These are phyloP conservation scores for Beauveria sp. DNA, from an alignment of 2,329 filamentous ascomycete species.

Conservation along the genomic window DNA sequence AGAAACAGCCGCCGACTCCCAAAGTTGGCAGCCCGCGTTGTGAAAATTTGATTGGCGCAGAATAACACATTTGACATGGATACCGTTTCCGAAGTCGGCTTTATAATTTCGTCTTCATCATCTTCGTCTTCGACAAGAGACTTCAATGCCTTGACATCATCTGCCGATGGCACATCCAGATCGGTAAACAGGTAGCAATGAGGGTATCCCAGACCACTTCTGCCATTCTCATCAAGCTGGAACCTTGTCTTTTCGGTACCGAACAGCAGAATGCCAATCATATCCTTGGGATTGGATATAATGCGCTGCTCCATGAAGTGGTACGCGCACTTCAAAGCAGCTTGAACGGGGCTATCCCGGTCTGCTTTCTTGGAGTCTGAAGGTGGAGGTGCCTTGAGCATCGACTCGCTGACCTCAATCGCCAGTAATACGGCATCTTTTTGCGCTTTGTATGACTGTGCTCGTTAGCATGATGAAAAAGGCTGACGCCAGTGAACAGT, in stretches of 20 bases:
- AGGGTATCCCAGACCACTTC: conserved; percentile 61
- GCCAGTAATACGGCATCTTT: conserved; percentile 99
- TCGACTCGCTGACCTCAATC: conserved; percentile 83
- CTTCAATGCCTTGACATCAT: conserved; percentile 76
- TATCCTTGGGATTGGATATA: conserved; percentile 90
- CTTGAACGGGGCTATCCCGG: conserved; percentile 68
- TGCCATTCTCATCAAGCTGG: conserved; percentile 56
- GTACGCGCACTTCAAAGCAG: conserved; percentile 89
- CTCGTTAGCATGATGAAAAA: neutral
- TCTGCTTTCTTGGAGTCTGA: conserved; percentile 67
- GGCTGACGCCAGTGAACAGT: neutral
- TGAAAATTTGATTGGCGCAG: conserved; percentile 94
- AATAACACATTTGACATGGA: conserved; percentile 88
- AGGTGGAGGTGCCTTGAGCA: conserved; percentile 62
- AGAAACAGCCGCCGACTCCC: conserved; percentile 89
- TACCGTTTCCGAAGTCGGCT: conserved; percentile 59
- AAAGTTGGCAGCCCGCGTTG: conserved; percentile 90
- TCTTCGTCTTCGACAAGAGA: conserved; percentile 71
- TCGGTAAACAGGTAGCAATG: conserved; percentile 90
- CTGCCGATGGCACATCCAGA: conserved; percentile 77
- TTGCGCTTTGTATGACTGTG: conserved; percentile 76
- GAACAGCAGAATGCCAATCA: conserved; percentile 93
- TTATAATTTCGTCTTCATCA: conserved; percentile 59
- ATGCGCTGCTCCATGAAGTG: conserved; percentile 97
- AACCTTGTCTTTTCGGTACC: conserved; percentile 82